Percentiles rank a stretch among this genome's conserved stretches.
phyloP scores from a whole-genome alignment of 768 basidiomycete species.

The Mycena haematopus region DNA sequence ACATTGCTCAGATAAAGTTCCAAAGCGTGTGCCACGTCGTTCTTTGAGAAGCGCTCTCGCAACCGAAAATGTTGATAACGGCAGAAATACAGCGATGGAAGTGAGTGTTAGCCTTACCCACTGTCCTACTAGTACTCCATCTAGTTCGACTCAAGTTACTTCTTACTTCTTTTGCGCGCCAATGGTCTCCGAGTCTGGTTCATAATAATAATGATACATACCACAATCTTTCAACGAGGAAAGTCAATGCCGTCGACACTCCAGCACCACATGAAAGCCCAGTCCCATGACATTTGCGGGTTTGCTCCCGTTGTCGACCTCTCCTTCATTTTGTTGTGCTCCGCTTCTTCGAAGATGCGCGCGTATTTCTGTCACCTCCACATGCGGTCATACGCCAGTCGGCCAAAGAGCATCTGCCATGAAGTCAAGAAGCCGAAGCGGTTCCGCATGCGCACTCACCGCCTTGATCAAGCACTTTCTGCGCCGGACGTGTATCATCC shows the following conservation, averaged over 20 bases:
- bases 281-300: not conserved
- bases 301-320: too few species aligned
- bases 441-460: constrained; percentile 17
- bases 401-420: constrained; percentile 6
- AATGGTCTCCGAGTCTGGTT: too few species aligned
- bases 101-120: too few species aligned
- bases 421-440: constrained; percentile 19
- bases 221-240: not conserved
- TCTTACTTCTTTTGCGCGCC: too few species aligned
- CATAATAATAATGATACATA: constrained; percentile 13
- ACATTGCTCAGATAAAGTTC: too few species aligned
- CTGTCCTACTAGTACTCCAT: too few species aligned
- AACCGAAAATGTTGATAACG: too few species aligned
- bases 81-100: too few species aligned
- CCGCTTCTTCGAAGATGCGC: constrained; percentile 5
- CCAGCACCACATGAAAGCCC: constrained; percentile 5
- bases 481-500: constrained; percentile 12
- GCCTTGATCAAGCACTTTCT: constrained; percentile 16
- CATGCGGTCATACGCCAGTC: constrained; percentile 4
- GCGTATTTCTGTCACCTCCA: not conserved
- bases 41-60: not conserved
- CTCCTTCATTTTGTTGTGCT: too few species aligned
- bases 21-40: not conserved
- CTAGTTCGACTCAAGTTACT: too few species aligned
- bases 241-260: not conserved